Conservation (phyloP, 495 filamentous ascomycete species). For the Choiromyces venosus region DNA sequence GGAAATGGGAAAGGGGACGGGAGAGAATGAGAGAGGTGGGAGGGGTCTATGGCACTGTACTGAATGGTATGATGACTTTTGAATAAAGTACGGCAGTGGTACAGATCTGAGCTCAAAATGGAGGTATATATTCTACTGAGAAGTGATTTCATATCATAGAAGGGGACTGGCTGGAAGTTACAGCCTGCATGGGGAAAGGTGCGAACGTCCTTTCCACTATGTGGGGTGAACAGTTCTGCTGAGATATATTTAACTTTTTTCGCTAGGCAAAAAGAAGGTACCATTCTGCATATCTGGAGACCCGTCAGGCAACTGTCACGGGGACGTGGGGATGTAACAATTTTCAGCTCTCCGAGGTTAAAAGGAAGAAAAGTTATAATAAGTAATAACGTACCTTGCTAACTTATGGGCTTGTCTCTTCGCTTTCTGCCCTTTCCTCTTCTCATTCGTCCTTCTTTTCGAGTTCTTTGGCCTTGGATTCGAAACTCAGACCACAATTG, state of each 20-base stretch:
- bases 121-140: background rate
- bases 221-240: background rate
- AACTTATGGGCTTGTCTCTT: background rate
- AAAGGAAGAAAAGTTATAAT: background rate
- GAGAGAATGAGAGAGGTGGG: background rate
- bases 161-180: background rate
- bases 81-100: background rate
- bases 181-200: background rate
- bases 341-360: background rate
- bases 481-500: background rate
- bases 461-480: background rate
- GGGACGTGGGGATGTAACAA: background rate
- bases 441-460: background rate
- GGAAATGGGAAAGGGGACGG: background rate
- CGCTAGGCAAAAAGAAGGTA: background rate
- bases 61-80: background rate
- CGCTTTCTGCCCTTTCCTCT: background rate
- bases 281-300: background rate
- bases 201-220: background rate
- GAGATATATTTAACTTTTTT: background rate
- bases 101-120: background rate
- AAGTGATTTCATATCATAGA: background rate
- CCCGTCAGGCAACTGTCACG: background rate
- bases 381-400: background rate
- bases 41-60: background rate